A percentile compares a stretch with the other conserved stretches of the same genome.
phyloP scores from a whole-genome alignment of 2,329 filamentous ascomycete species.

The Clonostachys sp. region DNA sequence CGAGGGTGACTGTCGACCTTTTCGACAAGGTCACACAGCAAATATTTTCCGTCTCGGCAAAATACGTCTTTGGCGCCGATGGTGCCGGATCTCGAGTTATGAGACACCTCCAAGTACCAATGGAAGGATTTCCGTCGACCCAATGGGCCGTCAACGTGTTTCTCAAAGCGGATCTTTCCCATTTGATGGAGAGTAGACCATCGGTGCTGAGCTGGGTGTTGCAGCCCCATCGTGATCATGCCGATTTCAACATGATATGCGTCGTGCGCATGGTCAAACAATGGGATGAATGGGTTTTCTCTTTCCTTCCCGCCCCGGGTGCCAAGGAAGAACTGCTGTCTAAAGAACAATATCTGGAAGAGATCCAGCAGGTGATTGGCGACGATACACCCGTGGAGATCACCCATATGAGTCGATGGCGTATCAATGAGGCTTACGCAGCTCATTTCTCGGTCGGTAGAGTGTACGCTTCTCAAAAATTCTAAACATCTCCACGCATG shows the following conservation, averaged over 20 bases:
- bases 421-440: conserved; percentile 56
- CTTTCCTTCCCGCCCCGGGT: conserved; percentile 39
- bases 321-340: conserved; percentile 25
- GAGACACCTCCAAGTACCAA: conserved; percentile 24
- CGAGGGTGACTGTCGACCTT: conserved; percentile 14
- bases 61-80: conserved; percentile 52
- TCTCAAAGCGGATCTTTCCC: conserved; percentile 39
- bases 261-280: conserved; percentile 57
- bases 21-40: conserved; percentile 25
- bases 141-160: conserved; percentile 33
- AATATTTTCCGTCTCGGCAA: conserved; percentile 37
- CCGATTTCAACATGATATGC: conserved; percentile 42
- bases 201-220: conserved; percentile 60
- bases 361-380: conserved; percentile 30
- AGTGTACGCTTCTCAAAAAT: not conserved
- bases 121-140: conserved; percentile 33
- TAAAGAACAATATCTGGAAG: conserved; percentile 35
- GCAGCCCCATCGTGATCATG: conserved; percentile 33
- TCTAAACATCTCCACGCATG: too few species aligned
- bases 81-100: conserved; percentile 33
- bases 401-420: conserved; percentile 51
- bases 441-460: conserved; percentile 32
- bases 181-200: conserved; percentile 39
- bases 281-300: conserved; percentile 59
- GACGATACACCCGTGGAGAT: conserved; percentile 49